phyloP scores from a whole-genome alignment of 371 early-diverging fungal genomes.

The Mortierella sp. region DNA sequence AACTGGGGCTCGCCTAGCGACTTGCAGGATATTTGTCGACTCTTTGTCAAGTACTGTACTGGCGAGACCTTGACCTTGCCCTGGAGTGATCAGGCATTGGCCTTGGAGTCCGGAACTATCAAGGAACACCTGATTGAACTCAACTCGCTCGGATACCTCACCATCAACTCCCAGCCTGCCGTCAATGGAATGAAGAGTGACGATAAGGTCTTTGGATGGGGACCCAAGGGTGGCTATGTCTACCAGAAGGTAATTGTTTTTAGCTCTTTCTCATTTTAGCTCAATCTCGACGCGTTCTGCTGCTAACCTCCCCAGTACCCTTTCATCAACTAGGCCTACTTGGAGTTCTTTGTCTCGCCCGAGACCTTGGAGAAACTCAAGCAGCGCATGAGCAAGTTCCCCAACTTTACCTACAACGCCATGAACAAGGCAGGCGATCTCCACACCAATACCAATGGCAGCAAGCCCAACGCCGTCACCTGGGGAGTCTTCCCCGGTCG shows the following conservation, averaged over 20 bases:
- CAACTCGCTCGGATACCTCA: slow-evolving; percentile 88
- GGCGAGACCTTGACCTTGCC: slow-evolving; percentile 85
- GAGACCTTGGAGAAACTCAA: slow-evolving; percentile 77
- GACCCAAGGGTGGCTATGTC: slow-evolving; percentile 94
- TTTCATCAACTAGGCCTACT: slow-evolving; percentile 69
- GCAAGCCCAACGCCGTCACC: slow-evolving; percentile 94
- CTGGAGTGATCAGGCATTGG: slow-evolving; percentile 91
- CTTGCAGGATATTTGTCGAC: slow-evolving; percentile 72
- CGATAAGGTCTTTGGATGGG: slow-evolving; percentile 92
- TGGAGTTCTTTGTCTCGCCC: slow-evolving; percentile 94
- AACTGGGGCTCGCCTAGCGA: slow-evolving; percentile 87
- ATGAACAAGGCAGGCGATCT: slow-evolving; percentile 90
- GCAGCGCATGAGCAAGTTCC: slow-evolving; percentile 70
- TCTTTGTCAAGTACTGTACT: slow-evolving; percentile 87
- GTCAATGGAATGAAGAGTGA: slow-evolving; percentile 90
- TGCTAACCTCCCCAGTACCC: background rate
- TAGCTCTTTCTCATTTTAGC: background rate
- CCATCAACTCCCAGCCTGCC: slow-evolving; percentile 96
- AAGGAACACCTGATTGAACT: slow-evolving; percentile 77
- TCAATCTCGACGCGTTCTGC: background rate
- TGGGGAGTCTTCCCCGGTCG: slow-evolving; percentile 99
- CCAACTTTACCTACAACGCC: slow-evolving; percentile 88
- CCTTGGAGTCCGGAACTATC: slow-evolving; percentile 85
- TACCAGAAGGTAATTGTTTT: slow-evolving; percentile 81
- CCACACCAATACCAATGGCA: slow-evolving; percentile 82